phyloP scores from a whole-genome alignment of 441 rosid species.

The Jatropha multifida region DNA sequence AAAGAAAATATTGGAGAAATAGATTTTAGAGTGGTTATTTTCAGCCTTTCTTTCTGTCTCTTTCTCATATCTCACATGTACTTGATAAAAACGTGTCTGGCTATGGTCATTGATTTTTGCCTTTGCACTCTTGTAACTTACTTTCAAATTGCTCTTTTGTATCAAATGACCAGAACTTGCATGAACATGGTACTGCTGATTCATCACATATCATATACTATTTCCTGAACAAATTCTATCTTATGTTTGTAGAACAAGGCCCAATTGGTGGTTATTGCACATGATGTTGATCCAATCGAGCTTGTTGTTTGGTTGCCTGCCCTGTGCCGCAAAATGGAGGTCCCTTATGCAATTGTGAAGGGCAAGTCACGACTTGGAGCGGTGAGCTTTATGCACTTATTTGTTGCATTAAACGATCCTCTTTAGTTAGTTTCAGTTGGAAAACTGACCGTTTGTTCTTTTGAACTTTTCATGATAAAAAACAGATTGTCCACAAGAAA shows the following conservation, averaged over 20 bases:
- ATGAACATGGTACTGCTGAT: not conserved
- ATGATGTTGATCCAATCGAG: conserved; percentile 94
- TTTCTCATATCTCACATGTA: not conserved
- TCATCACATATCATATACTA: not conserved
- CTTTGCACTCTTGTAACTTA: not conserved
- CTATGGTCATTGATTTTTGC: not conserved
- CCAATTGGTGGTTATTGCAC: conserved; percentile 83
- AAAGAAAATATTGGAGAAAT: not conserved
- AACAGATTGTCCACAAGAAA: conserved; percentile 81
- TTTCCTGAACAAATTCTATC: not conserved
- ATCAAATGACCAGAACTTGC: not conserved
- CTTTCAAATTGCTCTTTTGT: not conserved
- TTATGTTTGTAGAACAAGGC: conserved; percentile 65
- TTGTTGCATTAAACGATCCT: not conserved
- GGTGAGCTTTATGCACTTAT: conserved; percentile 30
- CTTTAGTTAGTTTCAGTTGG: not conserved
- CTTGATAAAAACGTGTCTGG: not conserved
- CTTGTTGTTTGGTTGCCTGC: conserved; percentile 92
- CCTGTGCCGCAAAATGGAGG: conserved; percentile 86
- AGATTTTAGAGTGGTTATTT: not conserved
- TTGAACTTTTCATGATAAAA: not conserved
- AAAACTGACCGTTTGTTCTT: no score
- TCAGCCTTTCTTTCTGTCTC: not conserved
- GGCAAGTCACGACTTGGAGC: conserved; percentile 47
- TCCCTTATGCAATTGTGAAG: conserved; percentile 1